phyloP scores from a whole-genome alignment of 1,139 yeast genomes.

The Blastobotrys illinoisensis region DNA sequence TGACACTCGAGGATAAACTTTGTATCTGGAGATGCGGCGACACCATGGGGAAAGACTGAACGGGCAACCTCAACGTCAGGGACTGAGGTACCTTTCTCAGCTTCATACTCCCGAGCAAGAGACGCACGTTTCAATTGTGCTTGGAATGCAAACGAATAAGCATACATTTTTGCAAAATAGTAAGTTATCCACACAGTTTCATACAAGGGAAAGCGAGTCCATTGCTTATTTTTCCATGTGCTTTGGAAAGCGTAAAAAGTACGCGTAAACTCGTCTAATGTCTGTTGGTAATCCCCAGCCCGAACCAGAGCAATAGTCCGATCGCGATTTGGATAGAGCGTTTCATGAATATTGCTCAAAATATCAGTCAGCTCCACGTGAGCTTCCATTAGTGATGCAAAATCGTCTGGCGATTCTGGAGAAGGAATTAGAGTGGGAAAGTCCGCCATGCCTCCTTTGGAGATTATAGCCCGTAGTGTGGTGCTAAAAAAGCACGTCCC shows the following conservation, averaged over 20 bases:
- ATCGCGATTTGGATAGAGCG: constrained; percentile 22
- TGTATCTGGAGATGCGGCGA: constrained; percentile 21
- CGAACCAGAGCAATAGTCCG: constrained; percentile 21
- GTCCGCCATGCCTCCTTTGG: constrained; percentile 16
- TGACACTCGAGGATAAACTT: constrained; percentile 23
- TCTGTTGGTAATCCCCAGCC: constrained; percentile 21
- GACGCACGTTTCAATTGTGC: constrained; percentile 19
- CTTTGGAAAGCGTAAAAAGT: constrained; percentile 20
- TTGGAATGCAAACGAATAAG: constrained; percentile 24
- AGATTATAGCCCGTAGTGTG: constrained; percentile 15
- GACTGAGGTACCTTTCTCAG: constrained; percentile 6
- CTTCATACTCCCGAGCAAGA: neutral
- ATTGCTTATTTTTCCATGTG: constrained; percentile 19
- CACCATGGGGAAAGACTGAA: constrained; percentile 21
- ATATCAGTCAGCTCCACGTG: constrained; percentile 22
- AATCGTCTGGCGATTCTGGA: constrained; percentile 15
- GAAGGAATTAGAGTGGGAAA: constrained; percentile 19
- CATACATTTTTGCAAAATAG: constrained; percentile 21
- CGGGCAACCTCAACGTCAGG: constrained; percentile 5
- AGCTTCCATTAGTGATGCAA: constrained; percentile 20
- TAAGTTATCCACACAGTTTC: constrained; percentile 22
- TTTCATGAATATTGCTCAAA: constrained; percentile 22
- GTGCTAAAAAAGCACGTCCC: constrained; percentile 23
- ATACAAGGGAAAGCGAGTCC: constrained; percentile 20
- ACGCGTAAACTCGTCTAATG: constrained; percentile 23